phyloP scores from a whole-genome alignment of 495 filamentous ascomycete species.

The Gamarada debralockiae region DNA sequence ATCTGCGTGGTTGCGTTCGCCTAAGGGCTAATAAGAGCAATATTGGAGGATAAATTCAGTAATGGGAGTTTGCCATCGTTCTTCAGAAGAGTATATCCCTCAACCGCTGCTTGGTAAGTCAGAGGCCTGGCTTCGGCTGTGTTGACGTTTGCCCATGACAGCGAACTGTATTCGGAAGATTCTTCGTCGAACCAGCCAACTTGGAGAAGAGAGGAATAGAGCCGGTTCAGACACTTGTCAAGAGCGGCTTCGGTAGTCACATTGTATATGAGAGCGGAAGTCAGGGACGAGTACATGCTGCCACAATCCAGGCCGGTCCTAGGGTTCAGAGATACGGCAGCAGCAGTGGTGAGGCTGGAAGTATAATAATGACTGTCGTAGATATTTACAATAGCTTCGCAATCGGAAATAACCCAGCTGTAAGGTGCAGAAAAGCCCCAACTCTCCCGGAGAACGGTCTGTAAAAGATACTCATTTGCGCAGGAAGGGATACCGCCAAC shows the following conservation, averaged over 20 bases:
- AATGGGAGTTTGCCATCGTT: slow-evolving; percentile 54
- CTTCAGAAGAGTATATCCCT: slow-evolving; percentile 56
- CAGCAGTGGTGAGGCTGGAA: slow-evolving; percentile 37
- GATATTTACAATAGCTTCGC: slow-evolving; percentile 51
- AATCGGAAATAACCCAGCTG: slow-evolving; percentile 55
- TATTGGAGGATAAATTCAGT: slow-evolving; percentile 31
- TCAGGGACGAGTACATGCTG: slow-evolving; percentile 44
- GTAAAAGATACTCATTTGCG: slow-evolving; percentile 48
- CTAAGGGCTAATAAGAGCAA: slow-evolving; percentile 54
- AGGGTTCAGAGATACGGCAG: slow-evolving; percentile 47
- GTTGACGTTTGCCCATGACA: slow-evolving; percentile 49
- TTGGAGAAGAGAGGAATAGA: slow-evolving; percentile 50
- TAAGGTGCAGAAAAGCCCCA: slow-evolving; percentile 40
- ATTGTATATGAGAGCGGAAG: slow-evolving; percentile 41
- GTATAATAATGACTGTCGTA: slow-evolving; percentile 49
- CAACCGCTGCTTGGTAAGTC: slow-evolving; percentile 52
- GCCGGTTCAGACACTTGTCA: slow-evolving; percentile 48
- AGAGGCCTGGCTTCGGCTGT: slow-evolving; percentile 48
- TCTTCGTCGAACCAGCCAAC: slow-evolving; percentile 59
- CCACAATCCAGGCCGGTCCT: slow-evolving; percentile 46
- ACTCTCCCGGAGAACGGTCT: slow-evolving; percentile 50
- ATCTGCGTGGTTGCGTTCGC: slow-evolving; percentile 55
- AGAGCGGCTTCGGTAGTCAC: slow-evolving; percentile 43
- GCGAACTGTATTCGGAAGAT: slow-evolving; percentile 39
- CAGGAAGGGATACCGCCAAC: slow-evolving; percentile 56